Evolutionary conservation across 2,329 filamentous ascomycete genomes (phyloP).

Genomic region (Oidium heveae): DNA sequence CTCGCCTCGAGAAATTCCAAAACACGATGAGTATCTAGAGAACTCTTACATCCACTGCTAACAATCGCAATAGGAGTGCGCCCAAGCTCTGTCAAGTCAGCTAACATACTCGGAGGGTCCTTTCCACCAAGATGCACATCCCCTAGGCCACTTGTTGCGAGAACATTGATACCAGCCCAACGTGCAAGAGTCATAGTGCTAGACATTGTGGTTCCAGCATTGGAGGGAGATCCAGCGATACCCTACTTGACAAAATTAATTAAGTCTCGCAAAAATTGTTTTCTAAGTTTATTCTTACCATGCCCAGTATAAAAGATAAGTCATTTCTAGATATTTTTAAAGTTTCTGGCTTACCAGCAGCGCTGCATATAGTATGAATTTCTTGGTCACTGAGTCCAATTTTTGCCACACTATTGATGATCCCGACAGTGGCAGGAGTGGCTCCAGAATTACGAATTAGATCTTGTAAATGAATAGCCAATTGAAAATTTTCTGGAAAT

Average conservation of each 20-base stretch:
- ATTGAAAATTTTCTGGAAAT: conserved; percentile 44
- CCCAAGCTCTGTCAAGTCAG: conserved; percentile 82
- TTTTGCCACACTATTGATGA: conserved; percentile 58
- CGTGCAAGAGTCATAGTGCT: conserved; percentile 80
- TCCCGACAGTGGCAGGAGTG: conserved; percentile 73
- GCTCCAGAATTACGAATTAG: conserved; percentile 60
- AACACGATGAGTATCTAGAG: conserved; percentile 74
- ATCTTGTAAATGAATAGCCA: conserved; percentile 54
- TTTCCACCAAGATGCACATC: conserved; percentile 83
- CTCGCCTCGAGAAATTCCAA: conserved; percentile 52
- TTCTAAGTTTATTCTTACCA: conserved; percentile 27
- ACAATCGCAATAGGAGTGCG: conserved; percentile 73
- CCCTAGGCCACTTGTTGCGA: conserved; percentile 83
- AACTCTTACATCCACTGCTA: conserved; percentile 82
- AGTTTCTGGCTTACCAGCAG: conserved; percentile 39
- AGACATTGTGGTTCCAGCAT: conserved; percentile 81
- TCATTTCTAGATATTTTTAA: conserved; percentile 74
- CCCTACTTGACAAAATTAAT: conserved; percentile 21
- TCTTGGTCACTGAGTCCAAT: conserved; percentile 56
- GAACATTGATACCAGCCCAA: conserved; percentile 69
- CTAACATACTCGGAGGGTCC: conserved; percentile 74
- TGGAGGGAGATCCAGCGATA: conserved; percentile 35
- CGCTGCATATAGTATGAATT: conserved; percentile 39
- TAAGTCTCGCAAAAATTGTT: background rate
- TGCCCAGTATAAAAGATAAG: conserved; percentile 54